Conservation (phyloP, 1,139 yeast species). For the Magnusiomyces tetraspermus region DNA sequence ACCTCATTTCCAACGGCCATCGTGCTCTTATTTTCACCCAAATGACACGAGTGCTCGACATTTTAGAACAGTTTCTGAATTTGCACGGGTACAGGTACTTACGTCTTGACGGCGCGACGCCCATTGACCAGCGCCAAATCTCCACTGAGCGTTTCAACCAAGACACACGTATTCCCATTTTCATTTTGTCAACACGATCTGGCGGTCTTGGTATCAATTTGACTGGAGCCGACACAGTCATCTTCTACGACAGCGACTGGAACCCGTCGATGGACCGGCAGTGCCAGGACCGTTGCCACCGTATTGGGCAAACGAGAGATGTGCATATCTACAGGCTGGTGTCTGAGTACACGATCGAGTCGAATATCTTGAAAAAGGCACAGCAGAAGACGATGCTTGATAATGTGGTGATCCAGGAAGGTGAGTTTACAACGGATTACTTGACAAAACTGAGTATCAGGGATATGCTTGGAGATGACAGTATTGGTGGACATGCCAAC, state of each 20-base stretch:
- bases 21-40: conserved; percentile 94
- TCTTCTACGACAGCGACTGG: conserved; percentile 99
- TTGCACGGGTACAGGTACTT: conserved; percentile 90
- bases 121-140: conserved; percentile 91
- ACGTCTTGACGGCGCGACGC: conserved; percentile 96
- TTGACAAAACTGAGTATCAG: conserved; percentile 83
- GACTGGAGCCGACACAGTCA: conserved; percentile 98
- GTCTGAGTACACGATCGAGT: conserved; percentile 91
- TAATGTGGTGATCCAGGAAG: conserved; percentile 94
- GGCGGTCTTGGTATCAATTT: conserved; percentile 97
- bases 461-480: conserved; percentile 67
- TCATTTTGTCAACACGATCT: conserved; percentile 87
- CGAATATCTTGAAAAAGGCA: conserved; percentile 87
- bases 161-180: conserved; percentile 79
- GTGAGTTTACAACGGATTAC: conserved; percentile 96
- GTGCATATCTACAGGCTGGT: conserved; percentile 96
- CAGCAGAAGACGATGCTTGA: conserved; percentile 93
- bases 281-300: conserved; percentile 97
- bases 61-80: conserved; percentile 85
- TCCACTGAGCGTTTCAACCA: conserved; percentile 87
- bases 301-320: conserved; percentile 97
- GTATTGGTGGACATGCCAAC: conserved; percentile 33
- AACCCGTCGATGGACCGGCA: conserved; percentile 99
- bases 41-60: conserved; percentile 94
- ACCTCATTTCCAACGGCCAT: conserved; percentile 77